A percentile compares a stretch with the other conserved stretches of the same genome.
Evolutionary conservation across 2,329 filamentous ascomycete species (phyloP).

Genomic region (Colletotrichum tamarilloi): DNA sequence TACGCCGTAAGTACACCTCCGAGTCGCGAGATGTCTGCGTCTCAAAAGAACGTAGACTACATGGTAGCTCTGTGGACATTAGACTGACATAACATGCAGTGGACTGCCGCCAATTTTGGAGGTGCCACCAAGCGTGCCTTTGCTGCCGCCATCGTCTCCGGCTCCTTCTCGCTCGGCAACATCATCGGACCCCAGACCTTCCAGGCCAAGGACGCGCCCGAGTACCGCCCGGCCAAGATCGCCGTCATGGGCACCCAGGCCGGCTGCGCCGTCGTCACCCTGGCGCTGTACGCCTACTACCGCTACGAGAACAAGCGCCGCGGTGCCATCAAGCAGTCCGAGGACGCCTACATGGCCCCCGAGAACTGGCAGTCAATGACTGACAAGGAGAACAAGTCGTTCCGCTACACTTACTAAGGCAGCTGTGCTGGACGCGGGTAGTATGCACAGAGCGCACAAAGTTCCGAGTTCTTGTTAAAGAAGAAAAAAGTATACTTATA

Average conservation of each 20-base stretch:
- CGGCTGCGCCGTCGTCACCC: conserved; percentile 53
- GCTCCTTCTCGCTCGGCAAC: conserved; percentile 64
- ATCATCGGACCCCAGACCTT: conserved; percentile 69
- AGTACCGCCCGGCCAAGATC: conserved; percentile 65
- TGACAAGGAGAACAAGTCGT: conserved; percentile 67
- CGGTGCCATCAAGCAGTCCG: conserved; percentile 42
- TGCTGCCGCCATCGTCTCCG: conserved; percentile 59
- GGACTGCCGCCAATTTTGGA: conserved; percentile 62
- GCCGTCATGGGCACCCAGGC: conserved; percentile 64
- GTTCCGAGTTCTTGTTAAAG: neutral
- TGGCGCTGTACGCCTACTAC: conserved; percentile 62
- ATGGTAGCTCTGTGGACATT: neutral
- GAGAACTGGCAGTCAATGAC: conserved; percentile 63
- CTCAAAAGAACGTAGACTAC: too few relatives aligned
- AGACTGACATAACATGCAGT: conserved; percentile 43
- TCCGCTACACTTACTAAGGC: conserved; percentile 61
- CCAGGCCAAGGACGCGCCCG: conserved; percentile 60
- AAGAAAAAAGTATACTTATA: neutral
- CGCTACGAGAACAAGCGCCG: conserved; percentile 58
- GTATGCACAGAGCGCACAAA: neutral
- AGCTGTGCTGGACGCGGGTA: neutral
- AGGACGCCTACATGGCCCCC: conserved; percentile 53
- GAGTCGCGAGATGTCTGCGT: neutral
- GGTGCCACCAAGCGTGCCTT: conserved; percentile 65
- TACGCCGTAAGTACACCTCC: conserved; percentile 51